Base-by-base conservation (phyloP, 208 protist genomes). In the Sergeia podlipaevii region DNA sequence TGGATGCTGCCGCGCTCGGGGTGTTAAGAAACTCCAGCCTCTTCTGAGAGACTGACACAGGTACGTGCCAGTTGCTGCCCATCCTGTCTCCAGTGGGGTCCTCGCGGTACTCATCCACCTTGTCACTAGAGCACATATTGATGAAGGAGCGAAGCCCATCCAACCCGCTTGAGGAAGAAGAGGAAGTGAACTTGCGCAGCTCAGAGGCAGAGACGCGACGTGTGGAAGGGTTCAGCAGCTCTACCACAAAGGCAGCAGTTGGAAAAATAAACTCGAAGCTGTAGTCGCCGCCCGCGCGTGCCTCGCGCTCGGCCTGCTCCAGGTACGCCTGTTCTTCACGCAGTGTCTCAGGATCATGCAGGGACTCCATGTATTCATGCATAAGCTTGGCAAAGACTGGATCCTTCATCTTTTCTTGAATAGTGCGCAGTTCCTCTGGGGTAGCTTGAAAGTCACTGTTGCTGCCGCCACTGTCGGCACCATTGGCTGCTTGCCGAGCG, bases 251-350 rank as follows among this genome's bases (percentile, higher is more conserved):
- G 15, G 58, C 70, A 1, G 86, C 62, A 1, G 44, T 64, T 0
- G 90, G 90, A 41, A 96, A 96, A 32, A 96, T 73, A 61, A 96
- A 96, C 41, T 93, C 82, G 65, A 94, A 96, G 68, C 74, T 91
- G 73, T 84, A 88, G 60, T 96, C 87, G 27, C 90, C 90, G 32
- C 73, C 77, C 43, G 86, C 77, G 26, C 76, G 69, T 3, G 90
- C 90, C 61, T 93, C 83, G 0, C 71, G 70, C 48, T 96, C 90
- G 5, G 84, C 85, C 64, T 96, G 87, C 61, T 74, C 68, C 1
- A 96, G 59, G 63, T 96, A 96, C 1, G 71, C 87, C 76, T 96
- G 85, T 71, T 96, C 86, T 66, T 96, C 87, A 1, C 69, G 56
- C 2, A 80, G 82, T 7, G 81, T 89, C 43, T 92, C 80, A 2